phyloP scores from a whole-genome alignment of 192 early-diverging fungal species.

The Entomortierella chlamydospora region DNA sequence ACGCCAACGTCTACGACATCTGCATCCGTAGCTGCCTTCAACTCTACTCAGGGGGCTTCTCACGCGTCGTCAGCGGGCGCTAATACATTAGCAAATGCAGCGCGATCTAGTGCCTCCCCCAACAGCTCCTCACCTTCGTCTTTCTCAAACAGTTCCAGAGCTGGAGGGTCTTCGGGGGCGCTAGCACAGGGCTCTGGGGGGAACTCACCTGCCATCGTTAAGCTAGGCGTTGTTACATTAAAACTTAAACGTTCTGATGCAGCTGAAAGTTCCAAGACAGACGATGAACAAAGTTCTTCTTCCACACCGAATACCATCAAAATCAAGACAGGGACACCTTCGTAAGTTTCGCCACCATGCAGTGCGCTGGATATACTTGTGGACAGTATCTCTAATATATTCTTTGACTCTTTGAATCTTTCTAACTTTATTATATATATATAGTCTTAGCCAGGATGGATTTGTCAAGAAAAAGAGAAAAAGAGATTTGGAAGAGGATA shows the following conservation, averaged over 20 bases:
- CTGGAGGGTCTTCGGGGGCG: slow-evolving; percentile 13
- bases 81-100: slow-evolving; percentile 1
- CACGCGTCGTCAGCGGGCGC: neutral
- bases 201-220: slow-evolving; percentile 13
- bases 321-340: slow-evolving; percentile 39
- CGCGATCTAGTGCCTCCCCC: slow-evolving; percentile 32
- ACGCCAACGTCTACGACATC: slow-evolving; percentile 23
- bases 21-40: no score
- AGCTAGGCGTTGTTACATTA: slow-evolving; percentile 40
- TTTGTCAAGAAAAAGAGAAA: slow-evolving; percentile 46
- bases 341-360: slow-evolving; percentile 33
- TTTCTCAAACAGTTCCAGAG: slow-evolving; percentile 21
- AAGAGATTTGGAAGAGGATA: slow-evolving; percentile 45
- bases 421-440: no score
- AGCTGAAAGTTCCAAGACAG: slow-evolving; percentile 30
- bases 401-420: neutral
- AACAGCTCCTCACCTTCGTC: slow-evolving; percentile 39
- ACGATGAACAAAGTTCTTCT: slow-evolving; percentile 30
- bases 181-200: slow-evolving; percentile 5
- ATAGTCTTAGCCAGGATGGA: slow-evolving; percentile 28
- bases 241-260: slow-evolving; percentile 51
- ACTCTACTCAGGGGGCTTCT: no score
- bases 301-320: slow-evolving; percentile 42
- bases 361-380: neutral
- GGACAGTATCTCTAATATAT: neutral